Evolutionary conservation across 169 alveolate species (phyloP).

Genomic region (Perkinsus chesapeaki): DNA sequence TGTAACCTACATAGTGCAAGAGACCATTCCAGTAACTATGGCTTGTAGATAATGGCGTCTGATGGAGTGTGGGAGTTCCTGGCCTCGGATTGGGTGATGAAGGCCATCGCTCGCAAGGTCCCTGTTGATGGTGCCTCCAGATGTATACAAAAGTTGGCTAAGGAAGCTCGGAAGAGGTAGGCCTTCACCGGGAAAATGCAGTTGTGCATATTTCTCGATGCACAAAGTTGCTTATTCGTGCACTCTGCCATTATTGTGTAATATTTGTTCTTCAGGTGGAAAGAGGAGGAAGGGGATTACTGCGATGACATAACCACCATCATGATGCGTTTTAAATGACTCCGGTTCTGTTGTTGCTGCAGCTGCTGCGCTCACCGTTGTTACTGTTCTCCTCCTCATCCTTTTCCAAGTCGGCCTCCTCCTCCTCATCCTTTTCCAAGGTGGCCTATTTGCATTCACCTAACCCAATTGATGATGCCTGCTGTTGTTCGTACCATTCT

Average conservation of each 20-base stretch:
- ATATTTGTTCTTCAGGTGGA: not conserved
- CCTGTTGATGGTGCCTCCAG: not conserved
- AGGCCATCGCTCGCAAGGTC: conserved; percentile 7
- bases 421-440: too few relatives aligned
- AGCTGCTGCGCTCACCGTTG: too few relatives aligned
- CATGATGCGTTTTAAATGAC: not conserved
- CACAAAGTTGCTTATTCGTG: too few relatives aligned
- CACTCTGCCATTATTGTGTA: too few relatives aligned
- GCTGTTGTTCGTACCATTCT: too few relatives aligned
- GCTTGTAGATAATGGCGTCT: not conserved
- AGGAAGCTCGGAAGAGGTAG: conserved; percentile 11
- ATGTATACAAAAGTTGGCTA: conserved; percentile 2
- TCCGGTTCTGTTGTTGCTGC: too few relatives aligned
- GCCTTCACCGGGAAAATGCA: too few relatives aligned
- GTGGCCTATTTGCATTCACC: too few relatives aligned
- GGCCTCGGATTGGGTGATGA: not conserved
- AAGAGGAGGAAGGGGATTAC: not conserved
- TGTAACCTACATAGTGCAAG: not conserved
- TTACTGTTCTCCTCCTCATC: too few relatives aligned
- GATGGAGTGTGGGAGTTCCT: conserved; percentile 16
- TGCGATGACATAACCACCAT: not conserved
- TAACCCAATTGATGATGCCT: too few relatives aligned
- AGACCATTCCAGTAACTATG: not conserved
- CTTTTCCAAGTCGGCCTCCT: too few relatives aligned
- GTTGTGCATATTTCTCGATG: not conserved